Base-by-base conservation (phyloP, 352 stramenopile species). In the Phytophthora boehmeriae region DNA sequence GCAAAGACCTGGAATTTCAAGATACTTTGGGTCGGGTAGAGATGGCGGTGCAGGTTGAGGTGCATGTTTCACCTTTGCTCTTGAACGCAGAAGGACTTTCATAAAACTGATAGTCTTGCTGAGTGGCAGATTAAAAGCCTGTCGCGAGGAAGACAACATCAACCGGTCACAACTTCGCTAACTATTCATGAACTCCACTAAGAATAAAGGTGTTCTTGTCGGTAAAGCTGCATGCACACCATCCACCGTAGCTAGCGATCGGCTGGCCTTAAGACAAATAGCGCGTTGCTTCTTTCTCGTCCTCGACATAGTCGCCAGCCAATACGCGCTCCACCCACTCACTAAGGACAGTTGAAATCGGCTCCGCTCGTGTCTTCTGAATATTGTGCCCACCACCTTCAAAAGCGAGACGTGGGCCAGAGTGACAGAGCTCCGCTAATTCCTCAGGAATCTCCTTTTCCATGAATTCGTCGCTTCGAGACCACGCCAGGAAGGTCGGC, bases 331-430 rank as follows among this genome's bases (percentile, higher is more conserved):
- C 47, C 0, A 73, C 62, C 74, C 74, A 83, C 16, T 57, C 30
- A 0, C 16, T 54, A 19, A 80, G 50, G 6, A 51, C 71, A 1
- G 17, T 6, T 11, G 65, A 69, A 27, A 83, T 46, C 25, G 61
- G 28, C 1, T 80, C 68, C 0, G 74, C 71, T 25, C 74, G 63
- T 23, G 77, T 86, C 70, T 89, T 89, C 45, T 89, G 79, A 34
- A 87, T 70, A 50, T 89, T 89, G 65, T 87, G 79, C 1, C 75
- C 79, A 4, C 76, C 77, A 6, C 51, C 62, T 23, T 38, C 35
- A 50, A 85, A 87, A 11, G 54, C 69, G 17, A 87, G 50, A 13
- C 73, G 69, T 4, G 73, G 70, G 10, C 74, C 71, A 47, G 54
- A 35, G 49, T 74, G 58, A 16, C 76, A 78, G 0, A 69, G 8